Conservation (phyloP, 2,329 filamentous ascomycete genomes). For the Hirsutella minnesotensis region DNA sequence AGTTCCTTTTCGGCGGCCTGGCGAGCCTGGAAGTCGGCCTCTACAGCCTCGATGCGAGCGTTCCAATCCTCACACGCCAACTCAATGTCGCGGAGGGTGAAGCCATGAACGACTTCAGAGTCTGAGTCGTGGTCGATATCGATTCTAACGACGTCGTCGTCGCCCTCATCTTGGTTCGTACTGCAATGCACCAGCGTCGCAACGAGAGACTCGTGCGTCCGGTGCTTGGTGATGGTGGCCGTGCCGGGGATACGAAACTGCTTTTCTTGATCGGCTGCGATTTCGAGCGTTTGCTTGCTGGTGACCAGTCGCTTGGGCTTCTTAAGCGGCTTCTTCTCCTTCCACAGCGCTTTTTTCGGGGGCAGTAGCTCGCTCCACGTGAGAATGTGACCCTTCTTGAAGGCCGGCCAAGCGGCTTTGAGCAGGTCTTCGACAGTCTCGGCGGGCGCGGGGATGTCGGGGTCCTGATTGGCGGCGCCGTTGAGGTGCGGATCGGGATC, state of each 20-base stretch:
- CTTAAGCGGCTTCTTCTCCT: conserved; percentile 67
- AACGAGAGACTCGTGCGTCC: conserved; percentile 37
- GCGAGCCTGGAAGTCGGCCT: conserved; percentile 22
- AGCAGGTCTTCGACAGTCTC: conserved; percentile 66
- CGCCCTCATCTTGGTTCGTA: conserved; percentile 23
- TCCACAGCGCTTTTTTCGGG: conserved; percentile 64
- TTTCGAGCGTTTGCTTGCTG: conserved; percentile 78
- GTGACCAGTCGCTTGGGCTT: conserved; percentile 72
- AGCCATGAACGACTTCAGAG: conserved; percentile 58
- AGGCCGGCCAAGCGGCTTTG: conserved; percentile 70
- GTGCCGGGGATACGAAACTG: conserved; percentile 65
- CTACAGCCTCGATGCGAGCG: conserved; percentile 41
- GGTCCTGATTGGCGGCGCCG: conserved; percentile 43
- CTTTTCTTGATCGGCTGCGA: conserved; percentile 78
- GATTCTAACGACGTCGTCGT: conserved; percentile 26
- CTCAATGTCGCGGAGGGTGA: conserved; percentile 69
- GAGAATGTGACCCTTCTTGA: conserved; percentile 61
- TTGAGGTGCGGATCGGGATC: conserved; percentile 31
- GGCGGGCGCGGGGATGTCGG: conserved; percentile 54
- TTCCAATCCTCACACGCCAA: conserved; percentile 84
- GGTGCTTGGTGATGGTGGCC: conserved; percentile 42
- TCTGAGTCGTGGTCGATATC: conserved; percentile 40
- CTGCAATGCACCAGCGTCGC: conserved; percentile 35
- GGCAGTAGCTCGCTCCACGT: conserved; percentile 76
- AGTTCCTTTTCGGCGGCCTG: conserved; percentile 19